Conservation (phyloP, 148 eudicot species). For the Rhododendron simsii region DNA sequence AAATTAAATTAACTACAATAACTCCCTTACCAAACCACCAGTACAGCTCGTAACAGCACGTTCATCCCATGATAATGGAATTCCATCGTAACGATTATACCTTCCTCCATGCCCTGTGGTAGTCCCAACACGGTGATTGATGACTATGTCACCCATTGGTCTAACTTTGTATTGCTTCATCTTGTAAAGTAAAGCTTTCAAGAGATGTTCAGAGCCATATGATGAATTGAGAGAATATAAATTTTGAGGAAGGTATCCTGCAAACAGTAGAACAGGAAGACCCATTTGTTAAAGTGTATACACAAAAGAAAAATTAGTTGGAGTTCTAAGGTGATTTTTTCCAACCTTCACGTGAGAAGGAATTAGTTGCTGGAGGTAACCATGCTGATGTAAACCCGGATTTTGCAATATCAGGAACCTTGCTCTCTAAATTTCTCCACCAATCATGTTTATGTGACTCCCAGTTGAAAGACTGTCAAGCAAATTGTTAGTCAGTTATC, state of each 20-base stretch:
- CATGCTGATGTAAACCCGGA: slow-evolving; percentile 89
- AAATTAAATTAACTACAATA: neutral
- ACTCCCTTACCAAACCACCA: slow-evolving; percentile 73
- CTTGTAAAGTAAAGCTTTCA: slow-evolving; percentile 66
- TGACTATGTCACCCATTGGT: slow-evolving; percentile 93
- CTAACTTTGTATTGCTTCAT: slow-evolving; percentile 78
- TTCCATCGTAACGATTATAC: slow-evolving; percentile 94
- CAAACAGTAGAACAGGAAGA: neutral
- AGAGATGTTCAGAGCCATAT: slow-evolving; percentile 70
- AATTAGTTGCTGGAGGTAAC: slow-evolving; percentile 83
- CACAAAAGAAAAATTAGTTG: neutral
- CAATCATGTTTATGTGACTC: slow-evolving; percentile 86
- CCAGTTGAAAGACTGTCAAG: slow-evolving; percentile 84
- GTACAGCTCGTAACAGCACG: slow-evolving; percentile 87
- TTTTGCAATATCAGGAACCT: slow-evolving; percentile 71
- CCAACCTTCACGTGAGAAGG: slow-evolving; percentile 75
- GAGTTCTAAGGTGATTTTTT: neutral
- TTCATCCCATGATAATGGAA: slow-evolving; percentile 83
- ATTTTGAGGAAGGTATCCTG: slow-evolving; percentile 95
- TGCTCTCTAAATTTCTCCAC: slow-evolving; percentile 75
- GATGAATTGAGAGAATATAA: slow-evolving; percentile 78
- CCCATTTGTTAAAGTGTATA: neutral
- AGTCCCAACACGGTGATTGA: slow-evolving; percentile 89
- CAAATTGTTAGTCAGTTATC: neutral
- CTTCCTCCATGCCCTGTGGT: slow-evolving; percentile 68